Evolutionary conservation across 805 yeast species (phyloP).

Genomic region (Yamadazyma laniorum): DNA sequence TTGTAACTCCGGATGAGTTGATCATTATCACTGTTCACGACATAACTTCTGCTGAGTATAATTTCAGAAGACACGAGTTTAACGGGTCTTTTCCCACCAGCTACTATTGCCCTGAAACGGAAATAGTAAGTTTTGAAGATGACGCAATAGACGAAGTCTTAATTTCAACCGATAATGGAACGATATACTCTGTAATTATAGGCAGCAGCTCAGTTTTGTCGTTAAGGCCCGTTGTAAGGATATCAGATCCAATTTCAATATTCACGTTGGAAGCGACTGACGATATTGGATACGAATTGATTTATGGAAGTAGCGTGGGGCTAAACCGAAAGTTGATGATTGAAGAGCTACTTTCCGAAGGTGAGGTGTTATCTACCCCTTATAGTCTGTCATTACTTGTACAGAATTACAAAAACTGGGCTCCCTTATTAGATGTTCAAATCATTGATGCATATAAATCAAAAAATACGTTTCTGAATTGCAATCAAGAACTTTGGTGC

Average conservation of each 20-base stretch:
- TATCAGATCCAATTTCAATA: constrained; percentile 35
- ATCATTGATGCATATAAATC: constrained; percentile 27
- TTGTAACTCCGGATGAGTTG: constrained; percentile 34
- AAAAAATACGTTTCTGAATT: constrained; percentile 16
- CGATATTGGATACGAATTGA: constrained; percentile 24
- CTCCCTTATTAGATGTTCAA: constrained; percentile 44
- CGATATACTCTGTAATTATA: constrained; percentile 28
- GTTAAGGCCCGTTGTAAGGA: constrained; percentile 29
- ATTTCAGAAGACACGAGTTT: constrained; percentile 23
- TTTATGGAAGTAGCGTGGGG: constrained; percentile 43
- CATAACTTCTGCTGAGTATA: constrained; percentile 46
- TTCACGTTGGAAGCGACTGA: constrained; percentile 25
- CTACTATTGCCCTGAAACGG: constrained; percentile 26
- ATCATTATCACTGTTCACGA: constrained; percentile 41
- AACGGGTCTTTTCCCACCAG: constrained; percentile 42
- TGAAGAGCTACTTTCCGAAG: constrained; percentile 20
- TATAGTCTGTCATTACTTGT: constrained; percentile 24
- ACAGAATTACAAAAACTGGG: constrained; percentile 44
- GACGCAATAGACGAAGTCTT: constrained; percentile 25
- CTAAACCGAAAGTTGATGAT: constrained; percentile 35
- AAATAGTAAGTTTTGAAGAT: constrained; percentile 14
- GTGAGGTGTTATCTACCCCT: constrained; percentile 9
- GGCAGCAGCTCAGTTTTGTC: constrained; percentile 16
- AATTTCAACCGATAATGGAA: constrained; percentile 35
- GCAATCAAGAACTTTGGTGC: constrained; percentile 44